A percentile compares a stretch with the other conserved stretches of the same genome.
These are phyloP conservation scores for Amauroascus verrucosus DNA, from an alignment of 2,329 filamentous ascomycete genomes.

Conservation along the genomic window DNA sequence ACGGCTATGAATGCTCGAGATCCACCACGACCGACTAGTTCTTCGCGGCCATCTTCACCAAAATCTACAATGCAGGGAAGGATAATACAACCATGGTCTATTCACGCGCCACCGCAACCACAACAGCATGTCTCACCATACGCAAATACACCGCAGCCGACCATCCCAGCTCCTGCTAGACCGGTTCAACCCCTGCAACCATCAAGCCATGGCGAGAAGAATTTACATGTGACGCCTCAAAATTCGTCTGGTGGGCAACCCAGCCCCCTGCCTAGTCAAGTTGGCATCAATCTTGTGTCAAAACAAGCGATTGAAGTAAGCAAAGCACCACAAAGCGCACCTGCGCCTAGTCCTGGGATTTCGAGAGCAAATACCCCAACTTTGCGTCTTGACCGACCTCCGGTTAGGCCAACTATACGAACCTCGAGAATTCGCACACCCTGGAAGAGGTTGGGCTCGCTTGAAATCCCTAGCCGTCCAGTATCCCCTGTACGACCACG, in stretches of 20 bases:
- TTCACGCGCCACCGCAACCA: constrained; percentile 15
- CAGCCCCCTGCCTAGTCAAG: constrained; percentile 7
- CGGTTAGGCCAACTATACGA: constrained; percentile 28
- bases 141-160: neutral
- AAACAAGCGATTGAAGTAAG: neutral
- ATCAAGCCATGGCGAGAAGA: neutral
- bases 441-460: constrained; percentile 33
- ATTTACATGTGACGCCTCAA: neutral
- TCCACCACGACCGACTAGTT: neutral
- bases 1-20: neutral
- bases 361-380: neutral
- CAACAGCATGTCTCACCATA: constrained; percentile 9
- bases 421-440: constrained; percentile 35
- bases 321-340: neutral
- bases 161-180: neutral
- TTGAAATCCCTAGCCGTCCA: constrained; percentile 27
- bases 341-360: neutral
- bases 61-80: constrained; percentile 7
- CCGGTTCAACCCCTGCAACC: neutral
- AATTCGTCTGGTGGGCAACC: neutral
- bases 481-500: constrained; percentile 33
- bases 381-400: constrained; percentile 22
- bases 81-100: constrained; percentile 10
- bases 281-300: neutral
- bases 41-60: constrained; percentile 3